Base-by-base conservation (phyloP, 257 asterid genomes). In the Avicennia marina region DNA sequence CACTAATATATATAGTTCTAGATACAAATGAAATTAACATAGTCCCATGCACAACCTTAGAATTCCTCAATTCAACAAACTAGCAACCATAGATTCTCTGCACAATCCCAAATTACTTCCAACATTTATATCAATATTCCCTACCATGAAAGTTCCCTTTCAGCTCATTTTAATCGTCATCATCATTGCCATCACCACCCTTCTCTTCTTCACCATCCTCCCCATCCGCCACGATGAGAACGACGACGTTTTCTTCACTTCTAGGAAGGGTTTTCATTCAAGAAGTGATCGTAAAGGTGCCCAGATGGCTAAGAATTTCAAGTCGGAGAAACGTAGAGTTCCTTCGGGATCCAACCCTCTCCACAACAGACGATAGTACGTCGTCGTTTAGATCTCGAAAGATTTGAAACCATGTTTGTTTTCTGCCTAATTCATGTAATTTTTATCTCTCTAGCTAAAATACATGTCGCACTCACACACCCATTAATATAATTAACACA, bases 261-360 rank as follows among this genome's bases (percentile, higher is more conserved):
- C 33, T 12, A 15, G 24, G 34, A 56, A 57, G 19, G 12, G 27
- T 38, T 40, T 36, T 27, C 68, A 47, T n/a, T 24, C 65, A 36
- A 27, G 33, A 51, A 2, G 17, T 11, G 44, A 25, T 19, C 45
- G 1, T 5, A 38, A 24, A 0, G 33, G 21, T 29, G 29, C 58
- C n/a, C 53, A 42, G 4, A 46, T 11, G 38, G 55, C 55, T n/a
- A 11, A 48, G 16, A 73, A 46, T 13, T 66, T 67, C 12, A 59
- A 36, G 19, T 56, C 78, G 1, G 58, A 60, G 57, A 75, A 66
- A 63, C 71, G 86, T 6, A 67, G 36, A 53, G 78, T 76, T 62
- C 86, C 86, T 26, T 60, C 86, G 0, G 86, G 86, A 34, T 60
- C 82, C 13, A 79, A 79, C 21, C 86, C 78, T 24, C 78, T 79